Evolutionary conservation across 192 early-diverging fungal genomes (phyloP), one percentile per base, ranked within the genome.

Genomic region (Coemansia sp.): DNA sequence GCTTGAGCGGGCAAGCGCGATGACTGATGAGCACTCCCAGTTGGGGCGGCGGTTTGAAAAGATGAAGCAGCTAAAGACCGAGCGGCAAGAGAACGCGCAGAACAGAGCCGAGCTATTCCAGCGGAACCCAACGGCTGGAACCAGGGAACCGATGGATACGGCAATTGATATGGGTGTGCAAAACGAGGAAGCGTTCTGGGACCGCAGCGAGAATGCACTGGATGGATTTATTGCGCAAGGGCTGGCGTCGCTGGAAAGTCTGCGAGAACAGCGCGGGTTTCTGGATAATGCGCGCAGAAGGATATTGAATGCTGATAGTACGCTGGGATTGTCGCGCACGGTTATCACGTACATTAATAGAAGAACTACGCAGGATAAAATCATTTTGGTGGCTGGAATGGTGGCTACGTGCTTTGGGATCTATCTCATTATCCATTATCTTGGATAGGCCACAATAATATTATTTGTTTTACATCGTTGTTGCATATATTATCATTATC

Each of bases 331-430:
- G 33, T 82, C 79, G 23, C 68, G 59, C 4, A 61, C 70, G 15
- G 79, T 82, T 8, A 82, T 82, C 35, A 73, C 56, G 31, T 66
- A 76, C 30, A 82, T 82, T 33, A 77, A 82, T 29, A 63, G 79
- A 15, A 40, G 79, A 16, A 82, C 79, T 10, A 69, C 79, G 2
- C 79, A 82, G 68, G 79, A 82, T 58, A 82, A 82, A 68, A 64
- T 82, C 20, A 61, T 82, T 39, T 20, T 82, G 56, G 67, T 34
- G 9, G 74, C 57, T 1, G 79, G 79, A 1, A 82, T 82, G 74
- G 23, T 60, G 16, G 48, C 64, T 23, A 77, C 74, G 8, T 72
- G 70, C 29, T 21, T 73, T 20, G 60, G 56, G 28, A 82, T 82
- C 10, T 82, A 82, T 66, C 66, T 77, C 59, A 73, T 82, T 26